Conservation (phyloP, 805 yeast species). For the Candida sithepensis region DNA sequence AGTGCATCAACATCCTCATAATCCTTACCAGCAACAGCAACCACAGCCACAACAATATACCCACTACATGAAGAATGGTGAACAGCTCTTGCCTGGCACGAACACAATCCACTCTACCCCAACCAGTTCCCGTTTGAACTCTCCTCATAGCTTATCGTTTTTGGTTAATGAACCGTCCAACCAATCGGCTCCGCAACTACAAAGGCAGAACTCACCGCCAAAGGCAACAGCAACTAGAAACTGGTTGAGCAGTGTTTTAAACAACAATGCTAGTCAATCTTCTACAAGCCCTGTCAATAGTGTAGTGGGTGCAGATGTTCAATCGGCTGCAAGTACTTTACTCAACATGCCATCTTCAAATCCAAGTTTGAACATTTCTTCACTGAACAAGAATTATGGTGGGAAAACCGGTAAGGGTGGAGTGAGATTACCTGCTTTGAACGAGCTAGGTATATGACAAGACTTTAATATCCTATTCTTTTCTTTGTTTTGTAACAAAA, state of each 20-base stretch:
- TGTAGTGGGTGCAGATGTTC: background rate
- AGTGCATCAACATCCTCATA: constrained; percentile 2
- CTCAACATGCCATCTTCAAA: background rate
- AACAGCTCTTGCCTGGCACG: background rate
- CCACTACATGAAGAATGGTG: background rate
- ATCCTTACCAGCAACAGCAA: constrained; percentile 4
- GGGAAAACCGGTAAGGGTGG: background rate
- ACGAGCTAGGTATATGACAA: constrained; percentile 20
- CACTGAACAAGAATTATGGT: background rate
- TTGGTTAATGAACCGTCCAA: constrained; percentile 9
- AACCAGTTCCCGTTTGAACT: constrained; percentile 11
- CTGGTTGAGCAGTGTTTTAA: constrained; percentile 20
- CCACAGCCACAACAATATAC: constrained; percentile 1
- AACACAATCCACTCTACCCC: background rate
- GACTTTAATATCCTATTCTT: background rate
- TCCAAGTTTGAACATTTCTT: background rate
- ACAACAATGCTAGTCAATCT: constrained; percentile 2
- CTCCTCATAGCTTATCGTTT: constrained; percentile 18
- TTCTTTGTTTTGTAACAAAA: background rate
- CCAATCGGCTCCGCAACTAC: background rate
- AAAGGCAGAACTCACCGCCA: constrained; percentile 1
- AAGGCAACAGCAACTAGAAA: constrained; percentile 11
- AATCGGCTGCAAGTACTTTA: constrained; percentile 7
- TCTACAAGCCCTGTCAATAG: background rate
- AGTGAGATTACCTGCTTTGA: constrained; percentile 23